Evolutionary conservation across 306 rosid species (phyloP).

Genomic region (Astragalus membranaceus): DNA sequence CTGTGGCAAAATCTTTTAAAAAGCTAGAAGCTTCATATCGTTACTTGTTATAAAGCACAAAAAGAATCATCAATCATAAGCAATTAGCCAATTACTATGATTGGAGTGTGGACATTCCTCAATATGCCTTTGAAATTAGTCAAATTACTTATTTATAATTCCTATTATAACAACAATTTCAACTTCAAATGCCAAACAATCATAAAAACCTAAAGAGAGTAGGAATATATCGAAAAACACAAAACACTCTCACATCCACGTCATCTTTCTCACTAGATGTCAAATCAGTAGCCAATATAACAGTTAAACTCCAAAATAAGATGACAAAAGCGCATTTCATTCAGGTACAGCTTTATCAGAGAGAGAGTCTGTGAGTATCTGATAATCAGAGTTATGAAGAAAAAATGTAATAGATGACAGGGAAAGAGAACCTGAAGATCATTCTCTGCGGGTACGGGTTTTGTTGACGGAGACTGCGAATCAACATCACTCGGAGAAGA

Average conservation of each 20-base stretch:
- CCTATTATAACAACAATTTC: conserved; percentile 1
- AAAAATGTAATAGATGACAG: background rate
- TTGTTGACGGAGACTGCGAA: conserved; percentile 3
- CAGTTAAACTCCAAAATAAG: background rate
- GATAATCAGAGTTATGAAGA: background rate
- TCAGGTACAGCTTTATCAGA: background rate
- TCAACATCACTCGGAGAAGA: conserved; percentile 4
- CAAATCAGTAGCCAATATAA: background rate
- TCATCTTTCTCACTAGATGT: background rate
- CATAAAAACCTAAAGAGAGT: background rate
- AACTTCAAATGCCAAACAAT: conserved; percentile 4
- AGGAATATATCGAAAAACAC: background rate
- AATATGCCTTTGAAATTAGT: background rate
- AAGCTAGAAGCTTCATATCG: background rate
- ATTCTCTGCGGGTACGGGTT: conserved; percentile 6
- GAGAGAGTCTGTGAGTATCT: background rate
- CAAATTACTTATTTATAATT: background rate
- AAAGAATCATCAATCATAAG: background rate
- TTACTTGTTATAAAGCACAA: background rate
- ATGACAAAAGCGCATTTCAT: background rate
- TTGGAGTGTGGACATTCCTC: background rate
- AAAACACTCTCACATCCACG: background rate
- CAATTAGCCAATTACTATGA: background rate
- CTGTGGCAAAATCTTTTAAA: background rate
- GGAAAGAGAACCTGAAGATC: conserved; percentile 25